Evolutionary conservation across 140 eudicot genomes (phyloP).

Genomic region (Senecio squalidus): DNA sequence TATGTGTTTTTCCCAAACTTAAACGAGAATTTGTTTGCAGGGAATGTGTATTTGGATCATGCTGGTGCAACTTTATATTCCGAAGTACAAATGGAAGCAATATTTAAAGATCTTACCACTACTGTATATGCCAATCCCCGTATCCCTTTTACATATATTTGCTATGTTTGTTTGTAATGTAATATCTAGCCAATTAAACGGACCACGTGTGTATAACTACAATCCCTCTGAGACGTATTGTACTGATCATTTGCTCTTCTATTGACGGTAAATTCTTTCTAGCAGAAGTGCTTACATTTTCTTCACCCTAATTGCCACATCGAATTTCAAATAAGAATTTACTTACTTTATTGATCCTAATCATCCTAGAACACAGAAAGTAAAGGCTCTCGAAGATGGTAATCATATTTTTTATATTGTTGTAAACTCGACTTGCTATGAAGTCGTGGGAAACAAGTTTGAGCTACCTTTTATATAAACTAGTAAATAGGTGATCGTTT

Average conservation of each 20-base stretch:
- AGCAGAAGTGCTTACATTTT: too few relatives aligned
- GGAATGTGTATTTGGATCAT: constrained; percentile 82
- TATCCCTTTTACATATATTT: constrained; percentile 36
- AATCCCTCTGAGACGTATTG: not conserved
- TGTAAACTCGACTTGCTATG: not conserved
- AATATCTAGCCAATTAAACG: not conserved
- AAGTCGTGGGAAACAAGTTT: not conserved
- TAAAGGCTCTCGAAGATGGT: not conserved
- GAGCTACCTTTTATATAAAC: not conserved
- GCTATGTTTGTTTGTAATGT: not conserved
- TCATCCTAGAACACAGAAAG: too few relatives aligned
- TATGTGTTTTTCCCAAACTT: too few relatives aligned
- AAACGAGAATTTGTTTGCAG: too few relatives aligned
- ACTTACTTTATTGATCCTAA: too few relatives aligned
- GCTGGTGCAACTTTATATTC: constrained; percentile 96
- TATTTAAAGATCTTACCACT: constrained; percentile 68
- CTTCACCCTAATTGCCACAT: too few relatives aligned
- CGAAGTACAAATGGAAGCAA: constrained; percentile 75
- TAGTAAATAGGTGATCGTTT: not conserved
- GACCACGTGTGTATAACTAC: too few relatives aligned
- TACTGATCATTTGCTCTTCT: not conserved
- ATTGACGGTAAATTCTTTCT: not conserved
- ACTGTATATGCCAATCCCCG: constrained; percentile 87
- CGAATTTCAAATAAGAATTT: too few relatives aligned
- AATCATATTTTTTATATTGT: too few relatives aligned